phyloP scores from a whole-genome alignment of 2,329 filamentous ascomycete genomes.

The Didymella keratinophila region DNA sequence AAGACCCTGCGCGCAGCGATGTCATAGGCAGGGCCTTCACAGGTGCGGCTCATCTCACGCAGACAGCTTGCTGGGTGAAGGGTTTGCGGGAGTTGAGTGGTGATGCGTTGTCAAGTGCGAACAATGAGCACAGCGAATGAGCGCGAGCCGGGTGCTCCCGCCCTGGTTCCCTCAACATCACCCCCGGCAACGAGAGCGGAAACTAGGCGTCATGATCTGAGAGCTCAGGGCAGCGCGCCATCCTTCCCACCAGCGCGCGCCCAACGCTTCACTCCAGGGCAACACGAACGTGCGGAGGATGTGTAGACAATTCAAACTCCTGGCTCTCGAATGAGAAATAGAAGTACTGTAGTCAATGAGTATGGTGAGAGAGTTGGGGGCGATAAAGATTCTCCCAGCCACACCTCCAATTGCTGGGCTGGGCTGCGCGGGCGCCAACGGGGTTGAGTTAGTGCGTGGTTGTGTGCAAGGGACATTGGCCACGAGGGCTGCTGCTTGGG shows the following conservation, averaged over 20 bases:
- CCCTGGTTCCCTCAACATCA: neutral
- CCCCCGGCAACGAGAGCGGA: neutral
- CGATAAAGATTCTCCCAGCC: slow-evolving; percentile 17
- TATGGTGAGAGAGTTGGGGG: neutral
- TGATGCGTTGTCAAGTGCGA: slow-evolving; percentile 42
- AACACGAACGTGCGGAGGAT: slow-evolving; percentile 1
- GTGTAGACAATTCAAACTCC: neutral
- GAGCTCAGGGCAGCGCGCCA: neutral
- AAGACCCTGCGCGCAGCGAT: neutral
- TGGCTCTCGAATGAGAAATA: neutral
- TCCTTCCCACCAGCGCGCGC: too few relatives aligned
- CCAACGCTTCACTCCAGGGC: neutral
- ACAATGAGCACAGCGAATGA: neutral
- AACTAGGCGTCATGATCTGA: slow-evolving; percentile 6
- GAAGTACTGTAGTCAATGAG: neutral
- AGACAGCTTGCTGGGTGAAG: neutral
- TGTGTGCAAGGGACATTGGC: slow-evolving; percentile 15
- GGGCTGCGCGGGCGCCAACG: slow-evolving; percentile 14
- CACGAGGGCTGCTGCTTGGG: slow-evolving; percentile 4
- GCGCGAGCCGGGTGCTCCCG: neutral
- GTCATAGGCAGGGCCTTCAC: neutral
- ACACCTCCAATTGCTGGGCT: slow-evolving; percentile 3
- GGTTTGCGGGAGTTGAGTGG: slow-evolving; percentile 6
- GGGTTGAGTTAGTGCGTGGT: slow-evolving; percentile 4
- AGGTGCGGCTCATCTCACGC: neutral